These are phyloP conservation scores for Fusarium aywerte DNA, from an alignment of 2,329 filamentous ascomycete genomes.

Conservation along the genomic window DNA sequence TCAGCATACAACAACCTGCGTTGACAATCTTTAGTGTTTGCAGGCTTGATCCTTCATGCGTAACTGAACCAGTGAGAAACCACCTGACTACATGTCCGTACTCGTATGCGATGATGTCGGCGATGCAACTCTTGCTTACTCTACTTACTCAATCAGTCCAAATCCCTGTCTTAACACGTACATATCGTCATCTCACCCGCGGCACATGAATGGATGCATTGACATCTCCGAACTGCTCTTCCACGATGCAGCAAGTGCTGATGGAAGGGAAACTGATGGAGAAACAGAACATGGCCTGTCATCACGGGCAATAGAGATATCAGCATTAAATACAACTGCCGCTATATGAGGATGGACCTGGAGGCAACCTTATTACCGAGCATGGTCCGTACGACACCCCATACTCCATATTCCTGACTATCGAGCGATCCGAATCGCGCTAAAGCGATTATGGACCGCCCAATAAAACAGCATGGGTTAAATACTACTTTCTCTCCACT, in stretches of 20 bases:
- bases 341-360: neutral
- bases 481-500: conserved; percentile 3
- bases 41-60: no score
- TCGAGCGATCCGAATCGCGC: neutral
- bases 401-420: neutral
- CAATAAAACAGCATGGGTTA: conserved; percentile 2
- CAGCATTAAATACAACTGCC: neutral
- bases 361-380: neutral
- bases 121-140: neutral
- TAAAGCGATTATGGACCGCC: neutral
- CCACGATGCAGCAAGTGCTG: neutral
- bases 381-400: neutral
- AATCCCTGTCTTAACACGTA: neutral
- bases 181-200: neutral
- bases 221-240: neutral
- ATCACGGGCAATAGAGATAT: neutral
- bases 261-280: no score
- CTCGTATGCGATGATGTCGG: neutral
- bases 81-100: neutral
- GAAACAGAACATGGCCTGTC: neutral
- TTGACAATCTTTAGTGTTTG: no score
- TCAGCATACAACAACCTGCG: no score
- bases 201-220: neutral
- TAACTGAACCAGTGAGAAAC: neutral
- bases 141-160: neutral